phyloP scores from a whole-genome alignment of 2,329 filamentous ascomycete genomes.

The Penicillium sp. region DNA sequence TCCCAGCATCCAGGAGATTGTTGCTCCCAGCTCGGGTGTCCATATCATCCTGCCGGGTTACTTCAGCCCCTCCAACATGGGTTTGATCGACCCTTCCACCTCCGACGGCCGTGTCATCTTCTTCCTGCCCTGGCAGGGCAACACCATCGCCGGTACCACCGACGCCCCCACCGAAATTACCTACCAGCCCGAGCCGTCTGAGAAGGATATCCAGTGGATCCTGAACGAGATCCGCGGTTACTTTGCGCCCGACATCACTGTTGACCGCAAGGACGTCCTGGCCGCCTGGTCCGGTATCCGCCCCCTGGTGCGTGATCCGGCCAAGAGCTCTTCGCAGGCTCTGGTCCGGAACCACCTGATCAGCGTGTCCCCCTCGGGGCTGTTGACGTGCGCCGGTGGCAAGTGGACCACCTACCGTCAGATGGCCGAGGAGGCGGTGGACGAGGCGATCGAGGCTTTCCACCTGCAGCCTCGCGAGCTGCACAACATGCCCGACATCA shows the following conservation, averaged over 20 bases:
- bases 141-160: constrained; percentile 84
- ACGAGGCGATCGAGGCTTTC: constrained; percentile 68
- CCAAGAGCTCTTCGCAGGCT: constrained; percentile 77
- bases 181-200: constrained; percentile 67
- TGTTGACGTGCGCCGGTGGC: constrained; percentile 78
- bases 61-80: constrained; percentile 80
- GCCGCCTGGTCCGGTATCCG: constrained; percentile 86
- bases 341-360: constrained; percentile 83
- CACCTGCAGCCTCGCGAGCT: constrained; percentile 54
- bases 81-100: constrained; percentile 76
- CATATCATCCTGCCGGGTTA: constrained; percentile 84
- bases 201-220: constrained; percentile 85
- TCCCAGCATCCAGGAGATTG: constrained; percentile 64
- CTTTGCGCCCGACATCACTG: constrained; percentile 75
- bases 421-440: constrained; percentile 86
- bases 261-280: constrained; percentile 78
- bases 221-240: constrained; percentile 76
- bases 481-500: constrained; percentile 58
- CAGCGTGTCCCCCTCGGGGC: constrained; percentile 69
- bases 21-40: constrained; percentile 77
- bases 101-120: constrained; percentile 88
- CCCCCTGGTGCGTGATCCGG: constrained; percentile 78
- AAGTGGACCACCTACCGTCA: constrained; percentile 93
- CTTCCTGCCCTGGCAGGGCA: constrained; percentile 89
- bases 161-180: constrained; percentile 70